Evolutionary conservation across 2,329 filamentous ascomycete species (phyloP), one percentile per base, ranked within the genome.

Genomic region (Sporothrix schenckii): DNA sequence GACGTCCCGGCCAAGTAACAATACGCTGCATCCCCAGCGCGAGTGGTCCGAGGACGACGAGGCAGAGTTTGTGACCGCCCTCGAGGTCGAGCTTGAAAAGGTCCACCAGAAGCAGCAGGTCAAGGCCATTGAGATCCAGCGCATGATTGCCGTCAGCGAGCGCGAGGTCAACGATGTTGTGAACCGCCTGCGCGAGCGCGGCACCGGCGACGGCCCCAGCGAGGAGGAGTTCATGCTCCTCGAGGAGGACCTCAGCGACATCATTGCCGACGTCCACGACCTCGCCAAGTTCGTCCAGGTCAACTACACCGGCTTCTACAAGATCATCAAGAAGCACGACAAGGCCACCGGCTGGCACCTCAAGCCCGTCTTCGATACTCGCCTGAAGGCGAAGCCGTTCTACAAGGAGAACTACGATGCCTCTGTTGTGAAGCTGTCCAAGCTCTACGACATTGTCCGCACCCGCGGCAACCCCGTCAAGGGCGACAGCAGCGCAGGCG

Each of bases 291-390:
- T 97, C 79, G 96, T 97, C 7, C 94, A 97, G 83, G 83, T 99
- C 78, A 99, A 99, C 82, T 99, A 99, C 79, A 98, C 94, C 0
- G 95, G 95, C 5, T 99, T 99, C 80, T 96, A 97, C 84, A 99
- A 99, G 85, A 99, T 99, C 74, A 97, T 99, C 81, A 99, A 99
- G 86, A 99, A 99, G 85, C 95, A 99, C 80, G 95, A 97, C 82
- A 99, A 99, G 92, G 86, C 92, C 84, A 99, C 95, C 0, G 87
- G 89, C 72, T 97, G 94, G 93, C 89, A 95, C 77, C 88, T 99
- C 47, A 94, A 92, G 76, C 95, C 95, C 44, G 93, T 96, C n/a
- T 99, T 99, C 80, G 94, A 96, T 71, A 91, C 94, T 54, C 89
- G 94, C 71, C 88, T 99, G 77, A 97, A 96, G 81, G 92, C 93